phyloP scores from a whole-genome alignment of 2,329 filamentous ascomycete genomes.

The Talaromyces sp. region DNA sequence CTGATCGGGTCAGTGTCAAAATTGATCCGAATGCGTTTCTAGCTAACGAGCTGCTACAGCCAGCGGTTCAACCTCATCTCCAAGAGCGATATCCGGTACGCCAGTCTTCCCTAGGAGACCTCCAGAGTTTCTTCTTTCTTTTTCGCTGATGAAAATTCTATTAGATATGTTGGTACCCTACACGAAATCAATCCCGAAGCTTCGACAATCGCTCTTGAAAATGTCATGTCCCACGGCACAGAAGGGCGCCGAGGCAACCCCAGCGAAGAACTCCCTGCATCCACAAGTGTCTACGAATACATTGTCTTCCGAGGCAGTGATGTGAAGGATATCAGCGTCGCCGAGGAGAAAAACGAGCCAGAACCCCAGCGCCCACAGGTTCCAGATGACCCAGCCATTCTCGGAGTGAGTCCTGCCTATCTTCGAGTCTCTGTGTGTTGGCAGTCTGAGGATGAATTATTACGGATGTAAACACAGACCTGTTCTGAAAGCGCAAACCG shows the following conservation, averaged over 20 bases:
- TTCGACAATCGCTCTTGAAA: constrained; percentile 93
- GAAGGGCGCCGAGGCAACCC: constrained; percentile 79
- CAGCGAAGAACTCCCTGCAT: constrained; percentile 75
- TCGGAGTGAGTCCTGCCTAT: constrained; percentile 70
- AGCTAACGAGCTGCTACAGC: constrained; percentile 47
- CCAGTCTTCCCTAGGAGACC: background rate
- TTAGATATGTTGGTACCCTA: constrained; percentile 87
- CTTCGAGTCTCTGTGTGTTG: constrained; percentile 19
- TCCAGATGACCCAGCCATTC: constrained; percentile 91
- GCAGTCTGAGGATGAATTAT: constrained; percentile 66
- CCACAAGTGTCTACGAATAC: constrained; percentile 91
- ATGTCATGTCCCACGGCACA: constrained; percentile 90
- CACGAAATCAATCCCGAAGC: constrained; percentile 98
- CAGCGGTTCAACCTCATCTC: constrained; percentile 95
- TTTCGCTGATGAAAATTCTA: too few relatives aligned
- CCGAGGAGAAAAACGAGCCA: constrained; percentile 68
- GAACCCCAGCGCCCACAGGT: constrained; percentile 72
- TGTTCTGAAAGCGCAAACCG: constrained; percentile 86
- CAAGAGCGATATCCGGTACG: constrained; percentile 93
- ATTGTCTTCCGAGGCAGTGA: constrained; percentile 98
- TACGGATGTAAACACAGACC: constrained; percentile 89
- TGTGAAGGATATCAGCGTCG: constrained; percentile 95
- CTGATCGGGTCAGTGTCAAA: constrained; percentile 41
- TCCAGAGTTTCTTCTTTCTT: background rate
- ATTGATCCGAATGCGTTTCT: constrained; percentile 22